Evolutionary conservation across 139 green algal genomes (phyloP).

Genomic region (Chlorella sp.): DNA sequence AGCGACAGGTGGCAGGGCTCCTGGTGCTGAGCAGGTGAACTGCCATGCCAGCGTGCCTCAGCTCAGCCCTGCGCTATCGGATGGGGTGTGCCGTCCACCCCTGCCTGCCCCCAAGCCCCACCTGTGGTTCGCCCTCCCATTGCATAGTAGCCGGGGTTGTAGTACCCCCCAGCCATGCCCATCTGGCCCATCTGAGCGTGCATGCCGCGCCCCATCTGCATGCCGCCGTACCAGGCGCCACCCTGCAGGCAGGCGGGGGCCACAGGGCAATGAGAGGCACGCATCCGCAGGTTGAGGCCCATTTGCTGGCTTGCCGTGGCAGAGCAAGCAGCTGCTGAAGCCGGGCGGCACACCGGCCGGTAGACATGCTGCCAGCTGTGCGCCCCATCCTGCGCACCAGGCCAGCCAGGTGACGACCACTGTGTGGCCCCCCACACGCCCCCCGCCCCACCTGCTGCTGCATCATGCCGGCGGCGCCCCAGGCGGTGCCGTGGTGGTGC

Average conservation of each 20-base stretch:
- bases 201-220: slow-evolving; percentile 26
- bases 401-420: background rate
- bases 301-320: background rate
- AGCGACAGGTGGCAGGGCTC: background rate
- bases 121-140: background rate
- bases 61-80: background rate
- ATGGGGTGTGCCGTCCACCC: background rate
- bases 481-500: slow-evolving; percentile 26
- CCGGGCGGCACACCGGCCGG: background rate
- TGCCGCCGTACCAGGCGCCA: slow-evolving; percentile 36
- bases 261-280: background rate
- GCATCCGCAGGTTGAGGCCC: background rate
- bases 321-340: background rate
- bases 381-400: background rate
- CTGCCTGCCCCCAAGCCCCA: background rate
- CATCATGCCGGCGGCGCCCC: slow-evolving; percentile 31
- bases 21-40: background rate
- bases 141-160: slow-evolving; percentile 12
- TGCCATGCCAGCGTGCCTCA: background rate
- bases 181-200: slow-evolving; percentile 9
- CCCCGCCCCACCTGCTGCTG: slow-evolving; percentile 22
- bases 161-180: slow-evolving; percentile 11
- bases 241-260: background rate
- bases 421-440: background rate
- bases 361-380: background rate